Base-by-base conservation (phyloP, 2,329 filamentous ascomycete species). In the Thyridium curvatum region DNA sequence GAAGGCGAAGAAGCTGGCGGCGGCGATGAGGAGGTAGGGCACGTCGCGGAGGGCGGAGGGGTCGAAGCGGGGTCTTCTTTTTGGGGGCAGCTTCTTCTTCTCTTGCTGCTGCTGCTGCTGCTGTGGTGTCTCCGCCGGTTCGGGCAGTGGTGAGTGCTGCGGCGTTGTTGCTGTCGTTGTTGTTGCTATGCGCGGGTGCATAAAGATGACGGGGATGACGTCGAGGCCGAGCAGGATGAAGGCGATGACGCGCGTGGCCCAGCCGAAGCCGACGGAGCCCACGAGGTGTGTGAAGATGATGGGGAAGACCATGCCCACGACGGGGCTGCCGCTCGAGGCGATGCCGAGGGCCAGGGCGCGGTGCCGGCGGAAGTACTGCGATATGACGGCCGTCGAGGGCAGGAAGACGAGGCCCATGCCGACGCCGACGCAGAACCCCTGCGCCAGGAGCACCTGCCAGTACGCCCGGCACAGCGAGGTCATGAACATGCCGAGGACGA, bases 201-300 rank as follows among this genome's bases (percentile, higher is more conserved):
- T 68, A 32, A 65, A 59, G 4, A 49, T 45, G 6, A 65, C 34
- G 1, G 64, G 61, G 5, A 71, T 41, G n/a, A 52, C 39, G 30
- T 61, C 54, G 16, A 66, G 52, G 2, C 37, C 64, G 12, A 68
- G 57, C 13, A 72, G 53, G 39, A 59, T 50, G 52, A 80, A 82
- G 21, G 75, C 75, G 39, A 80, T 63, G 14, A 52, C 51, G n/a
- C 60, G 58, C 46, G 71, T 64, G 4, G 74, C 58, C 45, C 57
- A 60, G 12, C 53, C 52, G 36, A 69, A 63, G 37, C 63, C 55
- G 36, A 82, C 48, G n/a, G 45, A 21, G 4, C 41, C 41, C 37
- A 51, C 40, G 17, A 59, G 45, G 16, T 42, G 42, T 34, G 46
- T 51, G 53, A 72, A 66, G 26, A 71, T 53, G 43, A 73, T 59